A percentile compares a stretch with the other conserved stretches of the same genome.
phyloP scores from a whole-genome alignment of 2,329 filamentous ascomycete species.

The Mycogone perniciosa region DNA sequence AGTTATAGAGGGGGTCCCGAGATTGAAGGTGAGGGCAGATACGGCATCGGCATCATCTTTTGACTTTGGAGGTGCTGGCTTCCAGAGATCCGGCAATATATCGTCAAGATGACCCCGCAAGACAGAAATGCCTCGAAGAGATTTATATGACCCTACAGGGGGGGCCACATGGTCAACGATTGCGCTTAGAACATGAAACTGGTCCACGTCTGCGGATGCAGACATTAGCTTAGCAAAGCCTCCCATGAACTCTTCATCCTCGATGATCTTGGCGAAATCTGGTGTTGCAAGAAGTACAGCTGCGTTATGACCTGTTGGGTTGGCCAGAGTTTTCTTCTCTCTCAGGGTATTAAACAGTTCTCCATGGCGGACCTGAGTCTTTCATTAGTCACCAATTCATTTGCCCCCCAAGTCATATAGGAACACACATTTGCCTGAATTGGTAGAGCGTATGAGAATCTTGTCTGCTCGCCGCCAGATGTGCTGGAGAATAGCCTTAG shows the following conservation, averaged over 20 bases:
- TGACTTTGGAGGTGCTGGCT: conserved; percentile 20
- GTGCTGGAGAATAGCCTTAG: conserved; percentile 14
- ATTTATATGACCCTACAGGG: conserved; percentile 22
- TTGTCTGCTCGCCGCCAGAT: conserved; percentile 13
- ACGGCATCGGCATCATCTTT: conserved; percentile 29
- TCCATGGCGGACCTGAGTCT: conserved; percentile 11
- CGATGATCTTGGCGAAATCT: conserved; percentile 41
- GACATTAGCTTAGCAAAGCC: conserved; percentile 41
- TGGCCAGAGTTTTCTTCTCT: conserved; percentile 21
- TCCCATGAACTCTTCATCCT: conserved; percentile 36
- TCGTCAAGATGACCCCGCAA: conserved; percentile 36
- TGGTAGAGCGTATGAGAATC: conserved; percentile 20
- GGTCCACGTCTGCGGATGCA: conserved; percentile 31
- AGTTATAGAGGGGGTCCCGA: conserved; percentile 36
- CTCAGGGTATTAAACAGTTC: conserved; percentile 18
- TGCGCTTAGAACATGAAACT: conserved; percentile 45
- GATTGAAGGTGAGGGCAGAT: conserved; percentile 36
- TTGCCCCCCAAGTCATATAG: not conserved
- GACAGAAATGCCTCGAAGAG: conserved; percentile 44
- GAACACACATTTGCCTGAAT: conserved; percentile 1
- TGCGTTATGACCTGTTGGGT: conserved; percentile 30
- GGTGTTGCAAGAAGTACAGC: conserved; percentile 46
- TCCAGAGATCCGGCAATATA: conserved; percentile 44
- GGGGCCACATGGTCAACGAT: conserved; percentile 50
- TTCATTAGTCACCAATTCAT: not conserved